Evolutionary conservation across 139 green algal genomes (phyloP), one percentile per base, ranked within the genome.

Genomic region (Eudorina sp.): DNA sequence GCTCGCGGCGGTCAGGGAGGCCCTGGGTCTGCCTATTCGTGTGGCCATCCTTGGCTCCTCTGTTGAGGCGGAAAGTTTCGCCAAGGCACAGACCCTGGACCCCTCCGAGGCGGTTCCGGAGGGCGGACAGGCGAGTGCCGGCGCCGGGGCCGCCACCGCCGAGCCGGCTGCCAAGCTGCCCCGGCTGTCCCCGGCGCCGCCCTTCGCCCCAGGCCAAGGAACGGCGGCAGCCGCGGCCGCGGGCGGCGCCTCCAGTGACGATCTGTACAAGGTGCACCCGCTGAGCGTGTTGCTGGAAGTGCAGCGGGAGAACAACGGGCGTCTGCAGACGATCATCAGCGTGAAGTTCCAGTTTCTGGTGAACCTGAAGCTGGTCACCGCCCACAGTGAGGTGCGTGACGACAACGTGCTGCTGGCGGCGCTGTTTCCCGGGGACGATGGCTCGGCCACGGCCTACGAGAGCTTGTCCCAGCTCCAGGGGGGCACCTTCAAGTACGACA

Each of bases 1-100:
- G 88, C 73, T 97, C 3, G 78, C 84, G 29, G 91, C 92, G 0
- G 83, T 81, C 51, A 29, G 79, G 18, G 90, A 96, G 40, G 91
- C 90, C 13, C 83, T 94, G 5, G 80, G 84, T 16, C 68, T 95
- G 25, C 48, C 53, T n/a, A 88, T 95, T 68, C 80, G 83, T 36
- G 91, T 94, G 18, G 76, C 84, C 46, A 92, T 96, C 19, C 14
- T 73, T 0, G 94, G 94, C 29, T 93, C 74, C 0, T 38, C 76
- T 7, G 91, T 88, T 1, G 90, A 93, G 53, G 90, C 90, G 16
- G 82, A 90, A 31, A 85, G 72, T 29, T 88, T 91, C 40, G 90
- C 90, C 19, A 83, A 89, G 45, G 43, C 72, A 9, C 72, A 83
- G 31, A 82, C 84, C 18, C 14, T 51, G 7, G 73, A 83, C n/a